Evolutionary conservation across 306 rosid species (phyloP).

Genomic region (Sindora glabra): DNA sequence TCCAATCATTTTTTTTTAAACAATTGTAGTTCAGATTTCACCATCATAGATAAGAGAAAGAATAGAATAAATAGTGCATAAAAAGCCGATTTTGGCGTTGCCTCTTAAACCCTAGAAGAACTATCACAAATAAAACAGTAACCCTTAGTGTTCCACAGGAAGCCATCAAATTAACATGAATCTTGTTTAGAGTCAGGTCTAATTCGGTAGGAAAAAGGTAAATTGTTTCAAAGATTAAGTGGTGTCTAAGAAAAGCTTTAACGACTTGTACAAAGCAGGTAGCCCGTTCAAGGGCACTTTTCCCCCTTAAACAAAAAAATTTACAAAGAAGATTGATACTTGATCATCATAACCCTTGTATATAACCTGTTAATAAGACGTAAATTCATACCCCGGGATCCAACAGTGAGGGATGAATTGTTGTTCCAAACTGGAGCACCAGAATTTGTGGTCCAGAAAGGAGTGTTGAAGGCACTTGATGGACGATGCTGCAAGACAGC

Average conservation of each 20-base stretch:
- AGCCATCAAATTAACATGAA: too few relatives aligned
- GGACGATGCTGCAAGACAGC: slow-evolving; percentile 66
- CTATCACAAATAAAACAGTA: too few relatives aligned
- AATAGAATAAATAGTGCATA: background rate
- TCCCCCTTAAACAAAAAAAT: too few relatives aligned
- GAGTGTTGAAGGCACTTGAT: slow-evolving; percentile 70
- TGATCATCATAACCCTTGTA: too few relatives aligned
- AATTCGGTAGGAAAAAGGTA: background rate
- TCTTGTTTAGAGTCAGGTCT: too few relatives aligned
- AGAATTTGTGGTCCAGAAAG: slow-evolving; percentile 76
- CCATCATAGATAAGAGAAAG: background rate
- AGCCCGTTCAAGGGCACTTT: background rate
- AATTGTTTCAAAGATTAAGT: background rate
- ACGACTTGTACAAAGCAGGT: background rate
- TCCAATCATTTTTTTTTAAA: background rate
- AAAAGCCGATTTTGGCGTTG: too few relatives aligned
- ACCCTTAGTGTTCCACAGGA: too few relatives aligned
- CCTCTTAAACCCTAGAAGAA: too few relatives aligned
- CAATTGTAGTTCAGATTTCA: background rate
- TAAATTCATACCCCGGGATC: slow-evolving; percentile 46
- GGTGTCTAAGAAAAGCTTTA: background rate
- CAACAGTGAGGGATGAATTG: slow-evolving; percentile 58
- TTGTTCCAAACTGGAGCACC: slow-evolving; percentile 94
- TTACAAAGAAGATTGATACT: too few relatives aligned
- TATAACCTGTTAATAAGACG: too few relatives aligned